These are phyloP conservation scores for Nitzschia putrida DNA, from an alignment of 108 stramenopile genomes.

Conservation along the genomic window DNA sequence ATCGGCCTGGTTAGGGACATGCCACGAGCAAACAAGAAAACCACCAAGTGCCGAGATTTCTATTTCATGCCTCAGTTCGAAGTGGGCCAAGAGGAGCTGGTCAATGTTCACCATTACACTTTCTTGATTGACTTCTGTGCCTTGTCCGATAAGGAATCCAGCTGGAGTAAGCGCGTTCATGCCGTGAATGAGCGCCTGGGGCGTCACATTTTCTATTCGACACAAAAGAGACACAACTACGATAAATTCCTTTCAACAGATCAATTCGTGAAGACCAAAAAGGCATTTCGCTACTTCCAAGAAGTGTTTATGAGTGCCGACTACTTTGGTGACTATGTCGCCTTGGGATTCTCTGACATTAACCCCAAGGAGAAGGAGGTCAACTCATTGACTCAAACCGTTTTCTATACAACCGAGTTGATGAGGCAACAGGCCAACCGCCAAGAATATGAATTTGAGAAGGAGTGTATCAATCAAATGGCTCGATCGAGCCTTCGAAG, in stretches of 20 bases:
- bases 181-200: constrained; percentile 25
- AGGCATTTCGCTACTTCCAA: constrained; percentile 17
- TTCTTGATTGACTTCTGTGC: constrained; percentile 32
- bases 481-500: constrained; percentile 18
- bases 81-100: constrained; percentile 32
- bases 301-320: constrained; percentile 25
- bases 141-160: constrained; percentile 9
- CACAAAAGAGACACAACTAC: constrained; percentile 32
- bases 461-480: constrained; percentile 43
- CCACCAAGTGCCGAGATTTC: constrained; percentile 34
- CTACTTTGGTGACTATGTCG: constrained; percentile 20
- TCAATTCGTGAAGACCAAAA: constrained; percentile 21
- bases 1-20: neutral
- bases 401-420: constrained; percentile 31
- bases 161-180: constrained; percentile 23
- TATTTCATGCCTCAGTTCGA: constrained; percentile 41
- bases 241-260: constrained; percentile 29
- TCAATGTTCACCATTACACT: constrained; percentile 35
- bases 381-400: constrained; percentile 39
- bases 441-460: constrained; percentile 38
- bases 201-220: constrained; percentile 28
- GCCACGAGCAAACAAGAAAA: constrained; percentile 11
- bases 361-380: constrained; percentile 41
- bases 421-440: constrained; percentile 31
- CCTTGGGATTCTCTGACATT: constrained; percentile 34